phyloP scores from a whole-genome alignment of 1,139 yeast genomes.

The Diutina ranongensis region DNA sequence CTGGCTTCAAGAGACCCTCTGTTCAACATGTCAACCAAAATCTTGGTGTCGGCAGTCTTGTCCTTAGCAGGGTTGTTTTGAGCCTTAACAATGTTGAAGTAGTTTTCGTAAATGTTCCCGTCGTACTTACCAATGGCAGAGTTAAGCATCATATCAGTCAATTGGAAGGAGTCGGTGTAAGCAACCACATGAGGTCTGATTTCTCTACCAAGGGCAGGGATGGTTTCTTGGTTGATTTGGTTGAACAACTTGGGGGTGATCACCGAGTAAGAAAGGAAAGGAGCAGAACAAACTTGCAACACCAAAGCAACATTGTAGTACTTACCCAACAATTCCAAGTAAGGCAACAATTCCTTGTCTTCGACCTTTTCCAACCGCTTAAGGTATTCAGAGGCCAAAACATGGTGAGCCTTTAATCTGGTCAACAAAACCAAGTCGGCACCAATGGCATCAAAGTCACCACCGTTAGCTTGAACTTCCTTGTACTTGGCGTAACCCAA shows the following conservation, averaged over 20 bases:
- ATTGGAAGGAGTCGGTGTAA: conserved; percentile 38
- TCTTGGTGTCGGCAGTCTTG: conserved; percentile 31
- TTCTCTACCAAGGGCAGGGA: conserved; percentile 25
- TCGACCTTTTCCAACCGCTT: conserved; percentile 15
- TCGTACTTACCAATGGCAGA: conserved; percentile 33
- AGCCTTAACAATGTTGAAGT: conserved; percentile 26
- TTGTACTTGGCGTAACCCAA: conserved; percentile 35
- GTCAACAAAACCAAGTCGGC: conserved; percentile 18
- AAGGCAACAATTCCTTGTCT: conserved; percentile 13
- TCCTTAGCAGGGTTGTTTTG: conserved; percentile 24
- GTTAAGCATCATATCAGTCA: conserved; percentile 32
- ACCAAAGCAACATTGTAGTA: conserved; percentile 19
- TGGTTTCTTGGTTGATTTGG: conserved; percentile 20
- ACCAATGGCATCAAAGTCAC: conserved; percentile 24
- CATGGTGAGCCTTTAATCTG: conserved; percentile 30
- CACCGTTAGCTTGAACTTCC: conserved; percentile 20
- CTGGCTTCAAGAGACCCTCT: conserved; percentile 27
- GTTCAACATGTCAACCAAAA: conserved; percentile 25
- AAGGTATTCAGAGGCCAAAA: conserved; percentile 22
- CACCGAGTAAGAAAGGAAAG: conserved; percentile 28
- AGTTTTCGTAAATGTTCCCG: conserved; percentile 37
- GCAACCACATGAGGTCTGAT: conserved; percentile 35
- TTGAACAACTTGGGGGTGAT: conserved; percentile 23
- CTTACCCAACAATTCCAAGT: conserved; percentile 15
- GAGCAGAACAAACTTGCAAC: conserved; percentile 27